Conservation (phyloP, 768 basidiomycete species). For the Calvatia gigantea region DNA sequence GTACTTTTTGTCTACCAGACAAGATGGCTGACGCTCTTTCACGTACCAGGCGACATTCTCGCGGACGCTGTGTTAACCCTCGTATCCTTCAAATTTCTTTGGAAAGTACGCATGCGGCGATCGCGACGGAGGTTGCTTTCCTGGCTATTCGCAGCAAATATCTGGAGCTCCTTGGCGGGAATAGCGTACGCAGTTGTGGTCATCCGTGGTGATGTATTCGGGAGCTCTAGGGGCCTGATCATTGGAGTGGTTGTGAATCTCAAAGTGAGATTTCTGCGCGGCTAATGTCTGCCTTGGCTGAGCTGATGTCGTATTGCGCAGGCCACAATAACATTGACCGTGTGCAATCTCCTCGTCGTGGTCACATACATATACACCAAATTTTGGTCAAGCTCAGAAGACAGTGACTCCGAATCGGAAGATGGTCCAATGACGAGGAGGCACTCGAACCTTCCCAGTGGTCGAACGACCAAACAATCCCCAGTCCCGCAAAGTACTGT, state of each 20-base stretch:
- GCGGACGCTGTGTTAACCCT: constrained; percentile 3
- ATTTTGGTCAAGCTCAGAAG: neutral
- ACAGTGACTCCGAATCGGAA: neutral
- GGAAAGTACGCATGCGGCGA: constrained; percentile 5
- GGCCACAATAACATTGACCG: constrained; percentile 2
- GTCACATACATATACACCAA: constrained; percentile 4
- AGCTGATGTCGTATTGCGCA: neutral
- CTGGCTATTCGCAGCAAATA: constrained; percentile 2
- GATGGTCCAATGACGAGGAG: neutral
- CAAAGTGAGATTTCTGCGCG: neutral
- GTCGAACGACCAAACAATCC: neutral
- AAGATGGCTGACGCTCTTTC: neutral
- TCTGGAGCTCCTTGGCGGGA: constrained; percentile 1
- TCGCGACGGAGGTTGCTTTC: constrained; percentile 2
- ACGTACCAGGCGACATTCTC: neutral
- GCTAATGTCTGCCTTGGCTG: neutral
- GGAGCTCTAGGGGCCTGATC: neutral
- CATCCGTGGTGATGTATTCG: neutral
- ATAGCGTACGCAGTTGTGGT: constrained; percentile 1
- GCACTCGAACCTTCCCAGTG: neutral
- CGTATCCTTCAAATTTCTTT: constrained; percentile 2
- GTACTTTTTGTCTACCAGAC: neutral
- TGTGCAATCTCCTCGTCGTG: constrained; percentile 6
- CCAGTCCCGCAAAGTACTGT: neutral
- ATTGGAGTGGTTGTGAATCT: neutral